Conservation (phyloP, 805 yeast genomes). For the Zygosaccharomyces pseudorouxii region DNA sequence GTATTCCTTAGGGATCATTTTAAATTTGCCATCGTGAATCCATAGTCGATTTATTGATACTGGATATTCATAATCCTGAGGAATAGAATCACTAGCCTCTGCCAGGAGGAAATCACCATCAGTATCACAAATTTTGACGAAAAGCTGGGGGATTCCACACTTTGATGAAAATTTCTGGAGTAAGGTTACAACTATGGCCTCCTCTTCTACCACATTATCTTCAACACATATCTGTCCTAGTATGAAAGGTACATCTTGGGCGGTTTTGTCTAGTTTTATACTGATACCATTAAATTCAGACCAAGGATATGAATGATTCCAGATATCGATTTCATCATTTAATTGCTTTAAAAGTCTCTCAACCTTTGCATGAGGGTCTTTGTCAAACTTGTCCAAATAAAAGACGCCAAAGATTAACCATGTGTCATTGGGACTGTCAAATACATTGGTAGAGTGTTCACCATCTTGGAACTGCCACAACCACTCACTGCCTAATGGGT, state of each 20-base stretch:
- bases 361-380: background rate
- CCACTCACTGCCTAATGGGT: slow-evolving; percentile 11
- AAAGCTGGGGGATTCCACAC: slow-evolving; percentile 33
- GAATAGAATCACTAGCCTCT: slow-evolving; percentile 45
- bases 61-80: slow-evolving; percentile 43
- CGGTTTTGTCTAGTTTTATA: slow-evolving; percentile 20
- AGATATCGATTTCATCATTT: slow-evolving; percentile 25
- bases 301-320: slow-evolving; percentile 44
- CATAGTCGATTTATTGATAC: slow-evolving; percentile 45
- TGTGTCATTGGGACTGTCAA: slow-evolving; percentile 21
- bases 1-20: slow-evolving; percentile 40
- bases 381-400: slow-evolving; percentile 21
- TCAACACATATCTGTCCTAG: slow-evolving; percentile 36
- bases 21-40: slow-evolving; percentile 42
- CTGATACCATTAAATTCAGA: slow-evolving; percentile 27
- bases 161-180: slow-evolving; percentile 37
- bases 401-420: slow-evolving; percentile 31
- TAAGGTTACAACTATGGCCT: slow-evolving; percentile 41
- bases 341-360: slow-evolving; percentile 1
- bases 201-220: slow-evolving; percentile 44
- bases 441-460: slow-evolving; percentile 15
- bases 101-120: slow-evolving; percentile 55
- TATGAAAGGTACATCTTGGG: slow-evolving; percentile 21
- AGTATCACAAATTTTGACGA: slow-evolving; percentile 45
- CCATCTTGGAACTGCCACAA: slow-evolving; percentile 27